Conservation (phyloP, 345 rosid genomes). For the Brassica nigra region DNA sequence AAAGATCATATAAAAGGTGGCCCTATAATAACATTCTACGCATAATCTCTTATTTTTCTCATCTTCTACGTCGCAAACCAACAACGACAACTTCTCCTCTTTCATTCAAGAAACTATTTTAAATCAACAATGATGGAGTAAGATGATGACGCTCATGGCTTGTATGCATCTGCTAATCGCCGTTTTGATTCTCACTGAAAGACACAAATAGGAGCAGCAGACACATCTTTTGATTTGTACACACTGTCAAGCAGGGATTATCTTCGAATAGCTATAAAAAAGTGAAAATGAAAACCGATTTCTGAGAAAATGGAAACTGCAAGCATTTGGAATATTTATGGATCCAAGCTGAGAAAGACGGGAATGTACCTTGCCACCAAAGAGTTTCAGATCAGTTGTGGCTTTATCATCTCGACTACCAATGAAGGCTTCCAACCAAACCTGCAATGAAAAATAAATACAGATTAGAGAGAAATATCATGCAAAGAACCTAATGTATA, state of each 20-base stretch:
- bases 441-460: constrained; percentile 44
- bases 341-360: no score
- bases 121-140: no score
- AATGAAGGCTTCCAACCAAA: constrained; percentile 82
- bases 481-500: neutral
- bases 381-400: constrained; percentile 78
- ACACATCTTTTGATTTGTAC: constrained; percentile 71
- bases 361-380: constrained; percentile 6
- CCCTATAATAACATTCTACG: no score
- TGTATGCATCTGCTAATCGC: neutral
- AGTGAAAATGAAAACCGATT: neutral
- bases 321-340: neutral
- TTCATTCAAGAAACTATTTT: no score
- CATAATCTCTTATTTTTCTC: no score
- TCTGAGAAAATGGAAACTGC: neutral
- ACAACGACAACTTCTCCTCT: no score
- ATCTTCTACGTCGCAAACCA: no score
- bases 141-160: neutral
- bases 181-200: constrained; percentile 42
- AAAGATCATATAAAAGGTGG: no score
- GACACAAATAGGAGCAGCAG: constrained; percentile 91
- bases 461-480: neutral
- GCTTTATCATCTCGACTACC: constrained; percentile 85
- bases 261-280: constrained; percentile 65
- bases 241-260: constrained; percentile 71